Evolutionary conservation across 2,329 filamentous ascomycete genomes (phyloP).

Genomic region (Chalara sp.): DNA sequence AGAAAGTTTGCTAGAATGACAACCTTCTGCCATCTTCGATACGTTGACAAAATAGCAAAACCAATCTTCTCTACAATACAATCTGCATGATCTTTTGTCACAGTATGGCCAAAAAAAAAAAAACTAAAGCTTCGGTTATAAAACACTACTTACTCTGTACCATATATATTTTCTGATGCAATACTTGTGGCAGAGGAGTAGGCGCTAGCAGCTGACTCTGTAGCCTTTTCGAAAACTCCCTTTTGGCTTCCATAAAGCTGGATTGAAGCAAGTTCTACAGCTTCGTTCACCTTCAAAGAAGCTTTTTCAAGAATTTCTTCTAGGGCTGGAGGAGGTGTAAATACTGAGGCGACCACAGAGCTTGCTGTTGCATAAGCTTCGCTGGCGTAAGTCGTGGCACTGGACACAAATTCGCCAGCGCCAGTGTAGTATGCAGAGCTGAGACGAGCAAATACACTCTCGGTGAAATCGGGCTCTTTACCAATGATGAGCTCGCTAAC

Average conservation of each 20-base stretch:
- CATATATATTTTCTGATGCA: slow-evolving; percentile 48
- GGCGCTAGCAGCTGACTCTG: slow-evolving; percentile 43
- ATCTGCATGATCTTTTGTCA: too few relatives aligned
- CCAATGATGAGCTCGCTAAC: slow-evolving; percentile 71
- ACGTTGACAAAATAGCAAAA: too few relatives aligned
- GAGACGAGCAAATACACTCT: slow-evolving; percentile 69
- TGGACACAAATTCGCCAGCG: slow-evolving; percentile 33
- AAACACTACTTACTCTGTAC: slow-evolving; percentile 30
- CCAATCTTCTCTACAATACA: too few relatives aligned
- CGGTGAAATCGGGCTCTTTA: slow-evolving; percentile 74
- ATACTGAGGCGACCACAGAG: slow-evolving; percentile 39
- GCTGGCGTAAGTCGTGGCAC: slow-evolving; percentile 45
- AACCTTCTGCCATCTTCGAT: too few relatives aligned
- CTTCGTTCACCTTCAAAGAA: slow-evolving; percentile 47
- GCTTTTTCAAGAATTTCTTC: slow-evolving; percentile 51
- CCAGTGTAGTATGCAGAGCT: slow-evolving; percentile 66
- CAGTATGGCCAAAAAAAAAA: too few relatives aligned
- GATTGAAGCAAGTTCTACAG: slow-evolving; percentile 50
- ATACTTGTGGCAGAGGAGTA: slow-evolving; percentile 42
- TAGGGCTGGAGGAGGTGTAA: slow-evolving; percentile 50
- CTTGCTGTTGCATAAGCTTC: slow-evolving; percentile 37
- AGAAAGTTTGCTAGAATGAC: too few relatives aligned
- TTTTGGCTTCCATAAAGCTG: slow-evolving; percentile 51
- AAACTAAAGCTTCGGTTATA: neutral
- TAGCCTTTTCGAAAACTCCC: slow-evolving; percentile 45